Evolutionary conservation across 768 basidiomycete species (phyloP), one percentile per base, ranked within the genome.

Genomic region (Termitomyces sp.): DNA sequence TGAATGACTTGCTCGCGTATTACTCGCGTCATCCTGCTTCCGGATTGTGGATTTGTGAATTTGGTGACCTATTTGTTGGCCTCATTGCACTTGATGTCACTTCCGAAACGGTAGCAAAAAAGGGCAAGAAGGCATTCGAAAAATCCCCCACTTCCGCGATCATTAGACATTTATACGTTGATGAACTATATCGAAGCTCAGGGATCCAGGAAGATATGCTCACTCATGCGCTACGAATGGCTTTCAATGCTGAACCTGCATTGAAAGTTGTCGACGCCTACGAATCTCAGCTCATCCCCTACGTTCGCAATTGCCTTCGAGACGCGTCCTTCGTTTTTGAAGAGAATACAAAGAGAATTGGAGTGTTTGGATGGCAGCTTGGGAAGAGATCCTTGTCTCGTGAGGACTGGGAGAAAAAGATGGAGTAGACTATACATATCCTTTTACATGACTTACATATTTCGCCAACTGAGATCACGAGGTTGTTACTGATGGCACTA

Each of bases 91-190:
- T 91, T 32, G 91, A 91, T 68, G 86, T 88, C 0, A 82, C 81
- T 9, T 67, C 61, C 28, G 75, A 80, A 50, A 72, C 76, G 13
- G 61, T 67, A 28, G 69, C 70, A 43, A 65, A 56, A 47, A 28
- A 41, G 1, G 46, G 33, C 50, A 61, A 32, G 67, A 61, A 61
- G 18, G 3, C 10, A n/a, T 13, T 12, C 47, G 2, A 53, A 55
- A 20, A 65, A 73, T 73, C 77, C 35, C 75, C 83, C n/a, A 67
- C 70, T 44, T 75, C 77, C n/a, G 91, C 86, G 12, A 72, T 77
- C 18, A 84, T 93, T 64, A 85, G 89, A 33, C 91, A 93, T 68
- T 86, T 91, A 70, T 86, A 82, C 64, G 81, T 89, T 28, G 86
- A 89, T 43, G 86, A 86, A 63, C 75, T 73, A 16, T 92, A 83